These are phyloP conservation scores for Hypericum androsaemum DNA, from an alignment of 345 rosid species.

Conservation along the genomic window DNA sequence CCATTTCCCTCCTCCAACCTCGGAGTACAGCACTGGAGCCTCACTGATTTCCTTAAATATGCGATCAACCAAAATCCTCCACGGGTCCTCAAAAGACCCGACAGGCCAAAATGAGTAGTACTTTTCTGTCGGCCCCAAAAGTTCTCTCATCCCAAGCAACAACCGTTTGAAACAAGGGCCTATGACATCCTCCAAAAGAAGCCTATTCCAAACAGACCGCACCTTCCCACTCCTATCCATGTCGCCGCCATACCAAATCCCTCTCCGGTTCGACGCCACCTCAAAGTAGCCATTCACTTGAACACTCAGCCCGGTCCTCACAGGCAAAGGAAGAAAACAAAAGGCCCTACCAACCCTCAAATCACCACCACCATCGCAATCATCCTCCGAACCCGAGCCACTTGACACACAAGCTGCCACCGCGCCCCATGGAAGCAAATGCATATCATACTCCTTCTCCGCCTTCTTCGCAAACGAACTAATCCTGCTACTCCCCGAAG, in stretches of 20 bases:
- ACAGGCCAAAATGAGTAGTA: slow-evolving; percentile 78
- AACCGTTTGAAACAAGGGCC: slow-evolving; percentile 57
- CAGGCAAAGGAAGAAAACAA: slow-evolving; percentile 93
- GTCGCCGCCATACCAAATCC: slow-evolving; percentile 96
- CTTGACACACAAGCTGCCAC: slow-evolving; percentile 84
- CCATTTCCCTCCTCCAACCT: slow-evolving; percentile 70
- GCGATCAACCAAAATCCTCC: slow-evolving; percentile 76
- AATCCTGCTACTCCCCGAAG: slow-evolving; percentile 58
- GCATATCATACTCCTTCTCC: slow-evolving; percentile 83
- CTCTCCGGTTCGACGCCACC: slow-evolving; percentile 92
- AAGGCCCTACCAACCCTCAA: slow-evolving; percentile 81
- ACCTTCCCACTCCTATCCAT: slow-evolving; percentile 97
- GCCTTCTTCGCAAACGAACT: slow-evolving; percentile 74
- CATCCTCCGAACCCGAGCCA: slow-evolving; percentile 36
- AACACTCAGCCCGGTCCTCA: slow-evolving; percentile 76
- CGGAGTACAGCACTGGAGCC: slow-evolving; percentile 58
- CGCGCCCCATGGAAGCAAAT: slow-evolving; percentile 89
- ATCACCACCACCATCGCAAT: slow-evolving; percentile 43
- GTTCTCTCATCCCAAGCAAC: slow-evolving; percentile 57
- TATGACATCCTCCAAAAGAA: slow-evolving; percentile 82
- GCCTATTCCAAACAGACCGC: slow-evolving; percentile 91
- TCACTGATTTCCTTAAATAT: slow-evolving; percentile 51
- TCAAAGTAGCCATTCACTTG: slow-evolving; percentile 94
- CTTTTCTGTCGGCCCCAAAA: slow-evolving; percentile 46
- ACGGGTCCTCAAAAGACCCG: slow-evolving; percentile 91